phyloP scores from a whole-genome alignment of 23 red algal genomes.

The Gracilaria vermiculophylla region DNA sequence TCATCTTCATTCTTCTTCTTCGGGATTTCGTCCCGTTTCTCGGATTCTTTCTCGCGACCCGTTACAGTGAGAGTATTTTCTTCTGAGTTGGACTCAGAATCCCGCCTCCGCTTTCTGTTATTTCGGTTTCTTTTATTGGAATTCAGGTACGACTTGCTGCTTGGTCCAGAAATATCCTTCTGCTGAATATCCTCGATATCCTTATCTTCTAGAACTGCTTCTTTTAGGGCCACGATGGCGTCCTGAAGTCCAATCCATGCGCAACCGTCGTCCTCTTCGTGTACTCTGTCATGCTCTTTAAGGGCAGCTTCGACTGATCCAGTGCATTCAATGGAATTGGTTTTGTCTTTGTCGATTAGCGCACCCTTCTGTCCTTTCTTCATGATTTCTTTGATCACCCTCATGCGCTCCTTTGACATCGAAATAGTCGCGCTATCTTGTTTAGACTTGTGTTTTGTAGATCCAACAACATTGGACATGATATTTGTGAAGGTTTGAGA shows the following conservation, averaged over 20 bases:
- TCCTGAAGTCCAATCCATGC: background rate
- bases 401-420: background rate
- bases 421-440: background rate
- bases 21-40: no score
- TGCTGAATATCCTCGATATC: background rate
- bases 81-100: background rate
- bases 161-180: background rate
- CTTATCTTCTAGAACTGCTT: background rate
- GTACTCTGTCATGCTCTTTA: no score
- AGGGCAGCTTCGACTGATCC: background rate
- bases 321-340: background rate
- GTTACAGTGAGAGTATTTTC: background rate
- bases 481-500: slow-evolving; percentile 2
- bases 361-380: background rate
- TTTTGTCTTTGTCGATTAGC: background rate
- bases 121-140: background rate
- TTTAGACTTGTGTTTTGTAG: background rate
- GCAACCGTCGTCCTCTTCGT: background rate
- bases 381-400: background rate
- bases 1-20: background rate
- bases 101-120: background rate
- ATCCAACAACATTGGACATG: background rate
- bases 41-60: background rate
- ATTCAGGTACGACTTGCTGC: background rate
- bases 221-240: background rate